Base-by-base conservation (phyloP, 2,329 filamentous ascomycete species). In the Rutstroemia sp. region DNA sequence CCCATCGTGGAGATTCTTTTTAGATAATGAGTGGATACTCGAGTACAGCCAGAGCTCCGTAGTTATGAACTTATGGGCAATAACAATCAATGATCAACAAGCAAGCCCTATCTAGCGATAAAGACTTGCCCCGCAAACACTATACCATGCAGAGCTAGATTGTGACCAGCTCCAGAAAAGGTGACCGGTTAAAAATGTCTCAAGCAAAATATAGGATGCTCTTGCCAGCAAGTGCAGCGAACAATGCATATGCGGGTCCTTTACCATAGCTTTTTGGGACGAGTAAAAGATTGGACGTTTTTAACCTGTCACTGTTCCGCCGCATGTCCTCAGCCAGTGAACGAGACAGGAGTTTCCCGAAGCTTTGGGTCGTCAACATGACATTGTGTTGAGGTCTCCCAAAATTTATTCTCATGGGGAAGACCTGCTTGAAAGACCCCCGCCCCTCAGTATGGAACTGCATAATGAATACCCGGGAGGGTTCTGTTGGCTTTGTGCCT, bases 81-180 rank as follows among this genome's bases (percentile, higher is more conserved):
- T 41, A 41, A 18, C 16, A 16, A 41, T 41, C 38, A 30, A 34
- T 34, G 42, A 46, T 46, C 42, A 46, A 46, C 42, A 46, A 18
- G 39, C 39, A 42, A 42, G 39, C 18, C 39, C 39, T 42, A 21
- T 46, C 21, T 10, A 21, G 23, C 19, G 21, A 46, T 46, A 46
- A 46, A 46, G 6, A 16, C 42, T 19, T 44, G 53, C 53, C 47
- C 53, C 53, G 38, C 53, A 55, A 55, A 53, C 21, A 25, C 18
- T 50, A 25, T 52, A 19, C 37, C n/a, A 6, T 30, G 21, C 14
- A 25, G 30, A 38, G 19, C 46, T 55, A 34, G 19, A 23, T 18
- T 55, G 14, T 55, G 27, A 38, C 12, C 19, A 19, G 45, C 25
- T 30, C 38, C 19, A 50, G 37, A 18, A 50, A 50, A 50, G 16